Evolutionary conservation across 768 basidiomycete genomes (phyloP).

Genomic region (Russula compacta): DNA sequence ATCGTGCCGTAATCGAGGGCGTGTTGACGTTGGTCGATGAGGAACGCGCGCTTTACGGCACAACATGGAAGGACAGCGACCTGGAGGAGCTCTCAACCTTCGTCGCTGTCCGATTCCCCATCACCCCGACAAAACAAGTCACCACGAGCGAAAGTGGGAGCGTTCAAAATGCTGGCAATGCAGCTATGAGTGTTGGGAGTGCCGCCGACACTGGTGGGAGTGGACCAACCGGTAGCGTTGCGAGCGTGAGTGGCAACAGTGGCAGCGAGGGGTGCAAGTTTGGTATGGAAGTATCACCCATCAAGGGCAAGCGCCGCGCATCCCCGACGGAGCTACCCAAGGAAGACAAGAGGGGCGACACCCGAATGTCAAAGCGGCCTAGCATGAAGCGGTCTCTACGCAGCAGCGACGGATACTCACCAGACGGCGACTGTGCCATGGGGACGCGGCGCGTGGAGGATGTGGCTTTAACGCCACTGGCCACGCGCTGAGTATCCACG

Average conservation of each 20-base stretch:
- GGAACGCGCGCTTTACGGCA: conserved; percentile 38
- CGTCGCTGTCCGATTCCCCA: conserved; percentile 14
- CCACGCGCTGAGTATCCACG: not conserved
- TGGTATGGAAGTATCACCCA: conserved; percentile 18
- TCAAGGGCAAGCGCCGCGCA: conserved; percentile 54
- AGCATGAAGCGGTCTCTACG: conserved; percentile 46
- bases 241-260: not conserved
- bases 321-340: conserved; percentile 63
- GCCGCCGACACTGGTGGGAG: not conserved
- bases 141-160: conserved; percentile 11
- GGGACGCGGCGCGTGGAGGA: not conserved
- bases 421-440: not conserved
- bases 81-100: conserved; percentile 19
- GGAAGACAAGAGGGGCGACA: conserved; percentile 49
- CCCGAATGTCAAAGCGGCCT: conserved; percentile 53
- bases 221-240: not conserved
- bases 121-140: not conserved
- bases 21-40: conserved; percentile 70
- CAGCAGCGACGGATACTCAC: conserved; percentile 20
- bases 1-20: conserved; percentile 77
- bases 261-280: conserved; percentile 9
- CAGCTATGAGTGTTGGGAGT: not conserved
- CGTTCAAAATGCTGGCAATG: not conserved
- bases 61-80: conserved; percentile 18
- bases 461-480: not conserved